Evolutionary conservation across 2,329 filamentous ascomycete genomes (phyloP).

Genomic region (Fusarium oxysporum): DNA sequence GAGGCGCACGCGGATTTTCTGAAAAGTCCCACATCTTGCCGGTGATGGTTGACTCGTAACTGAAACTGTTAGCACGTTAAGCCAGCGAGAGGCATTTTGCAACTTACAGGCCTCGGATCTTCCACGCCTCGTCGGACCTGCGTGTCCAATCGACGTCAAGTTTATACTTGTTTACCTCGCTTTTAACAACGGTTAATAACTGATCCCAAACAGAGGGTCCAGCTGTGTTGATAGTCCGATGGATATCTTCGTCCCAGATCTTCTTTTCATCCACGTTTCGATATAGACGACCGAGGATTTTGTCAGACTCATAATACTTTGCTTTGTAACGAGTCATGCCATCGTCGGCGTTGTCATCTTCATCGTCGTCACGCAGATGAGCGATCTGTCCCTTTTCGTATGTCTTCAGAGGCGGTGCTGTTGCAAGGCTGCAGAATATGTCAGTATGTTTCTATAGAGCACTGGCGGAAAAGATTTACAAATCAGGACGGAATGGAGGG

Average conservation of each 20-base stretch:
- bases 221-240: slow-evolving; percentile 40
- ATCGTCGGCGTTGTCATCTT: slow-evolving; percentile 54
- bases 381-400: slow-evolving; percentile 58
- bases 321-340: slow-evolving; percentile 58
- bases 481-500: slow-evolving; percentile 62
- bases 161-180: slow-evolving; percentile 30
- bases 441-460: neutral
- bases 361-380: slow-evolving; percentile 45
- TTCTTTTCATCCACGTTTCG: slow-evolving; percentile 77
- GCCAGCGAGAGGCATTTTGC: slow-evolving; percentile 47
- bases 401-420: slow-evolving; percentile 57
- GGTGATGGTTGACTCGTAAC: slow-evolving; percentile 60
- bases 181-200: slow-evolving; percentile 48
- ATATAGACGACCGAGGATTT: slow-evolving; percentile 77
- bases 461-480: slow-evolving; percentile 54
- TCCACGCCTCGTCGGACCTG: slow-evolving; percentile 54
- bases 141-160: slow-evolving; percentile 50
- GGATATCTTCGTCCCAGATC: slow-evolving; percentile 68
- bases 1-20: slow-evolving; percentile 56
- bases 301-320: slow-evolving; percentile 74
- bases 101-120: slow-evolving; percentile 60
- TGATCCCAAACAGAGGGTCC: slow-evolving; percentile 58
- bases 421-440: slow-evolving; percentile 54
- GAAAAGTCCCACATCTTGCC: slow-evolving; percentile 57
- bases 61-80: slow-evolving; percentile 41